Conservation (phyloP, 2,329 filamentous ascomycete genomes). For the Microcyclospora pomicola region DNA sequence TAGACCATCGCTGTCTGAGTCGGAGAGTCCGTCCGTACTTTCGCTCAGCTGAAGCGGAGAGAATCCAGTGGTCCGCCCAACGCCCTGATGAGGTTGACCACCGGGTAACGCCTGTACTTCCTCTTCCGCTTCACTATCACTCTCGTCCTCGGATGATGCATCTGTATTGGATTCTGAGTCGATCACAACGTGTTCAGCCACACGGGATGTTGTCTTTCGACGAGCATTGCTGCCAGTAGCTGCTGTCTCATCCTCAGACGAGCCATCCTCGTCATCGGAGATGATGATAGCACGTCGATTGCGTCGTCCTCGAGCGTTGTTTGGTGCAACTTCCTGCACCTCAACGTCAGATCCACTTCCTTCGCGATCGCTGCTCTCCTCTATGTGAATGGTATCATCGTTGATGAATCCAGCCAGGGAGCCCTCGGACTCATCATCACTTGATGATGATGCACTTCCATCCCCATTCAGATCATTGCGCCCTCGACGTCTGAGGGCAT, state of each 20-base stretch:
- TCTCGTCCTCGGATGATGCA: neutral
- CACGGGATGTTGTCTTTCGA: neutral
- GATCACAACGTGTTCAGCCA: neutral
- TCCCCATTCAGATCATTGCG: constrained; percentile 9
- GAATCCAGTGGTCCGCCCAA: too few species aligned
- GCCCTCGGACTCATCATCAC: too few species aligned
- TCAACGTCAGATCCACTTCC: too few species aligned
- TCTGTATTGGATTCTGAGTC: too few species aligned
- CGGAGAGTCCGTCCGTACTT: neutral
- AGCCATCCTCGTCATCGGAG: neutral
- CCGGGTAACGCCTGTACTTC: neutral
- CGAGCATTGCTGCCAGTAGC: neutral
- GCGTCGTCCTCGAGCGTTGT: neutral
- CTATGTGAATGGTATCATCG: too few species aligned
- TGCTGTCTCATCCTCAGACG: neutral
- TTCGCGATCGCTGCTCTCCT: too few species aligned
- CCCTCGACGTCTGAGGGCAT: constrained; percentile 2
- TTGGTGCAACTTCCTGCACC: constrained; percentile 1
- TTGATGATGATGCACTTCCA: neutral
- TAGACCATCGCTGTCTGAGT: constrained; percentile 2
- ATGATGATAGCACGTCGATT: constrained; percentile 1
- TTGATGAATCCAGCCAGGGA: too few species aligned
- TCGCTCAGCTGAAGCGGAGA: neutral
- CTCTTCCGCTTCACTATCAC: neutral
- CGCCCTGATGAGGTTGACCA: too few species aligned